Evolutionary conservation across 805 yeast genomes (phyloP), one percentile per base, ranked within the genome.

Genomic region (Candida incommunis): DNA sequence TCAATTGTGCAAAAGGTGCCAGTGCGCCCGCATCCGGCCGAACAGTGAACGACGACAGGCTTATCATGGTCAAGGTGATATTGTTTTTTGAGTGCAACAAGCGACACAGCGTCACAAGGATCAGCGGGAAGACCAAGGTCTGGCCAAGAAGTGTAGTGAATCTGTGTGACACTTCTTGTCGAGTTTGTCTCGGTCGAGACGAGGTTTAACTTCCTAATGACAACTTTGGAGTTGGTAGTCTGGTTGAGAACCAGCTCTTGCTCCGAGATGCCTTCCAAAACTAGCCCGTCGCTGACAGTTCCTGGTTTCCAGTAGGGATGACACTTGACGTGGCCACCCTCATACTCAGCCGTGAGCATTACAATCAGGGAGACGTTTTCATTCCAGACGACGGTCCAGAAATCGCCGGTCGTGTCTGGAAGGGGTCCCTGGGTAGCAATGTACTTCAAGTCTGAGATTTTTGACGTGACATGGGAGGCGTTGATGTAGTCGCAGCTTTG

Each of bases 1-100:
- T 68, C 60, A 51, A 64, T 52, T 35, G 70, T 47, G 53, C 67
- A 82, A 58, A 83, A 80, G 2, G 95, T 83, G 2, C 98, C 98
- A 0, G 97, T 90, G 47, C 98, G 71, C 7, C 98, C 98, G 62
- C 96, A 90, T 0, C 98, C 98, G 2, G 97, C 97, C 13, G 94
- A 82, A 61, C 98, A 90, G 64, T 90, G 97, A 35, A 82, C 85
- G 40, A 86, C 56, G 2, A 77, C 72, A 23, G 45, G 22, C 31
- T 29, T 46, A 2, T 43, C 43, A 22, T 60, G 47, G 5, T 48
- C 49, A 3, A 54, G 50, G 44, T 68, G 55, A 13, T 75, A 56
- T 15, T 66, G 50, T 21, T 66, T 63, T 47, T 74, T 72, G 53
- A 78, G 54, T 27, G 63, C 61, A 24, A 75, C 69, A 22, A 78